Base-by-base conservation (phyloP, 2,329 filamentous ascomycete species). In the Penicillium digitatum region DNA sequence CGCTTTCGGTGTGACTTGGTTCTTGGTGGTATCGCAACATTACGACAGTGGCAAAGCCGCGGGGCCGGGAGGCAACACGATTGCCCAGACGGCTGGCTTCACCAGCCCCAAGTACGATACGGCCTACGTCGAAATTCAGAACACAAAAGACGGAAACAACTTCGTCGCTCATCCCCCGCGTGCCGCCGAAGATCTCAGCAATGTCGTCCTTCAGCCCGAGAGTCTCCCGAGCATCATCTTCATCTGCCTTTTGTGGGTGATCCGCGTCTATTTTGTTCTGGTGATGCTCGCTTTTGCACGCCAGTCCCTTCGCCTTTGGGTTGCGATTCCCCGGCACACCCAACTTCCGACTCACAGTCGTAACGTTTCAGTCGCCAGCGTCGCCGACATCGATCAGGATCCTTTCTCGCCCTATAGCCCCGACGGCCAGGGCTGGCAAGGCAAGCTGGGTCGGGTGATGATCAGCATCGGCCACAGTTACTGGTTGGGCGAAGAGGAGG, bases 1-100 rank as follows among this genome's bases (percentile, higher is more conserved):
- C 43, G 82, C 87, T 9, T 96, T 96, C 69, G 90, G 88, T 38
- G 77, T 90, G 52, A 85, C 87, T 47, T 96, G 92, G 92, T 96
- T 95, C 74, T 79, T 93, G 56, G 82, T 87, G n/a, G 79, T 89
- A 44, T 84, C 80, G 34, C 78, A 81, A 57, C 78, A 83, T 66
- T 76, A 82, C 48, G 76, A 79, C 52, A 73, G 75, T 54, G 69
- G 73, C 46, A 70, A 71, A 9, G 72, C 74, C 12, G 72, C 70
- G 5, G 76, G 80, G 3, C 75, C 77, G 11, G 83, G 84, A 18
- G 76, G 77, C 26, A 77, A 74, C 62, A 84, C 74, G 46, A 86
- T 88, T 58, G 81, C 80, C 22, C 79, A 85, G 49, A 84, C 82
- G 2, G 80, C 85, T 14, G 86, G 85, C 31, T 87, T 89, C 72